phyloP scores from a whole-genome alignment of 2,329 filamentous ascomycete genomes.

The Colletotrichum spinosum region DNA sequence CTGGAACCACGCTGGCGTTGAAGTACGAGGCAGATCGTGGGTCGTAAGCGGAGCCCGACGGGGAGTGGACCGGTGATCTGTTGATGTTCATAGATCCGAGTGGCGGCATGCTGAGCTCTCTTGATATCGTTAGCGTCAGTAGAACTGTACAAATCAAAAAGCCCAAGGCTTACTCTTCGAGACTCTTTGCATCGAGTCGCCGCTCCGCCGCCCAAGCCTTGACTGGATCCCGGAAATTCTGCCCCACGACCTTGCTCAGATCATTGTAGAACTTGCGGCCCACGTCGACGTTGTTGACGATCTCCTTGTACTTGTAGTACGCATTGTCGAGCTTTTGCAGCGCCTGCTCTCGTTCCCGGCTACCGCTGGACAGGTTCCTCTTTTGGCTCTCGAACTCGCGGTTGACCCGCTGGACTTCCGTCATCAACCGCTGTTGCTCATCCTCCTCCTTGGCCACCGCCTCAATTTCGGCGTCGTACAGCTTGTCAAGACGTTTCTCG shows the following conservation, averaged over 20 bases:
- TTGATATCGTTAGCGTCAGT: constrained; percentile 40
- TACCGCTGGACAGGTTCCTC: constrained; percentile 71
- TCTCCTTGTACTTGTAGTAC: constrained; percentile 96
- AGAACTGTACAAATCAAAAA: constrained; percentile 28
- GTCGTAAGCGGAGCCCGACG: constrained; percentile 36
- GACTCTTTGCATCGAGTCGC: constrained; percentile 80
- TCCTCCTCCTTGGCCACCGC: constrained; percentile 76
- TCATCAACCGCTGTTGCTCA: constrained; percentile 80
- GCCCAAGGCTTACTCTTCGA: constrained; percentile 74
- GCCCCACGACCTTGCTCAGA: constrained; percentile 84
- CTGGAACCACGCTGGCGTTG: constrained; percentile 28
- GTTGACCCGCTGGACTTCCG: constrained; percentile 80
- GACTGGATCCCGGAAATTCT: constrained; percentile 81
- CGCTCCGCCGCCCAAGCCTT: constrained; percentile 84
- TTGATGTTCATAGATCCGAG: constrained; percentile 57
- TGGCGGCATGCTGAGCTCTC: constrained; percentile 65
- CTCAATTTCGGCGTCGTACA: constrained; percentile 84
- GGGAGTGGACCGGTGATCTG: constrained; percentile 43
- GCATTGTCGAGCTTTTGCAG: constrained; percentile 90
- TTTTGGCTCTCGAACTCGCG: constrained; percentile 80
- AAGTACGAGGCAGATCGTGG: constrained; percentile 38
- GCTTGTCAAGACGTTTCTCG: constrained; percentile 77
- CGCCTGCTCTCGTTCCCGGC: constrained; percentile 83
- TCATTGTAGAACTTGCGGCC: constrained; percentile 98
- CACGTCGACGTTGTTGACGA: constrained; percentile 89